Conservation (phyloP, 1,139 yeast species). For the Candida tetrigidarum region DNA sequence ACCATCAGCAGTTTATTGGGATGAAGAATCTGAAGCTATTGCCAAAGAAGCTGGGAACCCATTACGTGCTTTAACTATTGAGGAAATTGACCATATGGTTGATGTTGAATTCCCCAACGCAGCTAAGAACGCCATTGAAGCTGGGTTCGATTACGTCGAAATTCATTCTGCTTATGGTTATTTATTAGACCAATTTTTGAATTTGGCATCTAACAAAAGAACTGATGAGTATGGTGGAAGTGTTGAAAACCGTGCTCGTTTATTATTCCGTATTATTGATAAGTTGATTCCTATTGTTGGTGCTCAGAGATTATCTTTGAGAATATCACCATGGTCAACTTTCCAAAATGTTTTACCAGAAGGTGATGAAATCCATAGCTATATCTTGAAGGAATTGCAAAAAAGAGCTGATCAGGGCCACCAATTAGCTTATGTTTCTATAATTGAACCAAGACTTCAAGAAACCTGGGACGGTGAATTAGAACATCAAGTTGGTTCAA, state of each 20-base stretch:
- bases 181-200: not conserved
- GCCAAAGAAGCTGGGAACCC: not conserved
- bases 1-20: not conserved
- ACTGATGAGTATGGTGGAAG: slow-evolving; percentile 1
- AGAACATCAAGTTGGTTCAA: not conserved
- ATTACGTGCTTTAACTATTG: not conserved
- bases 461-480: slow-evolving; percentile 18
- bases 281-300: slow-evolving; percentile 18
- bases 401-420: slow-evolving; percentile 43
- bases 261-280: not conserved
- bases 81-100: not conserved
- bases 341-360: slow-evolving; percentile 44
- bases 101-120: not conserved
- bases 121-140: not conserved
- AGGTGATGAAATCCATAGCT: slow-evolving; percentile 39
- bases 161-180: not conserved
- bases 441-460: slow-evolving; percentile 49
- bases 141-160: not conserved
- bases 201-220: not conserved
- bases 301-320: not conserved
- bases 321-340: slow-evolving; percentile 26
- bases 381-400: slow-evolving; percentile 39
- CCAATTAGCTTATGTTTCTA: slow-evolving; percentile 52
- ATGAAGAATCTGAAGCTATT: not conserved
- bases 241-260: not conserved